phyloP scores from a whole-genome alignment of 306 rosid genomes.

The Trifolium subterraneum region DNA sequence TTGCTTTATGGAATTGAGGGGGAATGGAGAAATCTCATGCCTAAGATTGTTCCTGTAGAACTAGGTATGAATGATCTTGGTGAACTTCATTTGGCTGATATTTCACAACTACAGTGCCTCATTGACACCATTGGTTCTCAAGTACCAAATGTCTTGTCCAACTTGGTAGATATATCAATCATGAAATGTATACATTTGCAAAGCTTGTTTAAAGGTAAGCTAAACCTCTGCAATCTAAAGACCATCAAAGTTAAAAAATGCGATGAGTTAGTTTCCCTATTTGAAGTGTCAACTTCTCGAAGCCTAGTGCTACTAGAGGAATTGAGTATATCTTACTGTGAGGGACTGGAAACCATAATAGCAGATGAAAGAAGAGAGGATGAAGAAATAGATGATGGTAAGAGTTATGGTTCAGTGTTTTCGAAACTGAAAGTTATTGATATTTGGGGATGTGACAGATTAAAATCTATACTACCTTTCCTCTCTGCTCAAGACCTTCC shows the following conservation, averaged over 20 bases:
- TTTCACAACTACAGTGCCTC: background rate
- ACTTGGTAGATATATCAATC: background rate
- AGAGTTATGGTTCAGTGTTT: too few species aligned
- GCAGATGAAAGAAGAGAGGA: background rate
- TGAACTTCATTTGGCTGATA: accelerated
- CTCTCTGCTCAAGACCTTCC: background rate
- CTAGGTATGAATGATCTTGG: background rate
- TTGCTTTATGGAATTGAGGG: accelerated
- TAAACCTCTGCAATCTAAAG: background rate
- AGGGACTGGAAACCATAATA: background rate
- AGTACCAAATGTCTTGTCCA: background rate
- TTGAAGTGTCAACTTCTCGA: too few species aligned
- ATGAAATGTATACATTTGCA: background rate
- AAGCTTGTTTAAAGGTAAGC: background rate
- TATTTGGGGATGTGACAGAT: too few species aligned
- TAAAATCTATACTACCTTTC: background rate
- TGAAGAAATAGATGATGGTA: too few species aligned
- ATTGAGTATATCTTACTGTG: accelerated
- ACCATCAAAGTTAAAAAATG: accelerated
- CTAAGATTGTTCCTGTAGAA: constrained; percentile 10
- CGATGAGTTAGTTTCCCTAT: background rate
- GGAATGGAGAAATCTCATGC: constrained; percentile 20
- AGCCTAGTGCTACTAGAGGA: background rate
- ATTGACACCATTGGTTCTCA: background rate
- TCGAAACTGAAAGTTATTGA: too few species aligned